Evolutionary conservation across 2,329 filamentous ascomycete species (phyloP).

Genomic region (Colletotrichum agaves): DNA sequence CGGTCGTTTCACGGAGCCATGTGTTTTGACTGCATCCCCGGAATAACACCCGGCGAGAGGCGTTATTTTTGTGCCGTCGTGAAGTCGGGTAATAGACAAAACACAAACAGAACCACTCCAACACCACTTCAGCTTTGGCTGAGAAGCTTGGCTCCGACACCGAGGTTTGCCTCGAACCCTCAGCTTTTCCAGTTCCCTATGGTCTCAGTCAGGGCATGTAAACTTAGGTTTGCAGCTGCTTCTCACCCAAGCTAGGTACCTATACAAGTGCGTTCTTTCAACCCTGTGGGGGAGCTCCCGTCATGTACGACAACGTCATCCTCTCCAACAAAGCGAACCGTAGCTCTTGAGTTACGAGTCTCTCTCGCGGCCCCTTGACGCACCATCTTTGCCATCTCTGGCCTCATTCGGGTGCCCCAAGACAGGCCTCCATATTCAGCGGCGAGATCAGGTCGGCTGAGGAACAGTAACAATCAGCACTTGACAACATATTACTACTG

Average conservation of each 20-base stretch:
- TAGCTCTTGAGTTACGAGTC: not conserved
- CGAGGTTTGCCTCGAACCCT: conserved; percentile 26
- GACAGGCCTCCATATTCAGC: not conserved
- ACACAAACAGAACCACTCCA: conserved; percentile 5
- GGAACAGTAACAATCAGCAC: conserved; percentile 30
- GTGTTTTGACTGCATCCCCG: conserved; percentile 11
- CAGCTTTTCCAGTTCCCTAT: conserved; percentile 1
- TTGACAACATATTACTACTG: conserved; percentile 1
- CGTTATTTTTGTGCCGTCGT: not conserved
- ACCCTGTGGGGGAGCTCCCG: conserved; percentile 10
- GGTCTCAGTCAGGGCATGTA: not conserved
- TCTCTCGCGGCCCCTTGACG: not conserved
- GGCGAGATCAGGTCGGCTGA: conserved; percentile 11
- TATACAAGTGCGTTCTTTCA: not conserved
- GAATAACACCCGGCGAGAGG: conserved; percentile 15
- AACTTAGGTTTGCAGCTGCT: not conserved
- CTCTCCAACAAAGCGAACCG: conserved; percentile 18
- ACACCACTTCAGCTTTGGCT: conserved; percentile 1
- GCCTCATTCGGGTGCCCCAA: conserved; percentile 1
- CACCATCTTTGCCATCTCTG: conserved; percentile 1
- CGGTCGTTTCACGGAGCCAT: conserved; percentile 16
- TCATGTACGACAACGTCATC: conserved; percentile 14
- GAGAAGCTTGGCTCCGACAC: conserved; percentile 35
- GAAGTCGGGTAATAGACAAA: conserved; percentile 6
- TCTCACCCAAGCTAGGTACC: not conserved